Conservation (phyloP, 2,329 filamentous ascomycete genomes). For the Paraphaeosphaeria minitans region DNA sequence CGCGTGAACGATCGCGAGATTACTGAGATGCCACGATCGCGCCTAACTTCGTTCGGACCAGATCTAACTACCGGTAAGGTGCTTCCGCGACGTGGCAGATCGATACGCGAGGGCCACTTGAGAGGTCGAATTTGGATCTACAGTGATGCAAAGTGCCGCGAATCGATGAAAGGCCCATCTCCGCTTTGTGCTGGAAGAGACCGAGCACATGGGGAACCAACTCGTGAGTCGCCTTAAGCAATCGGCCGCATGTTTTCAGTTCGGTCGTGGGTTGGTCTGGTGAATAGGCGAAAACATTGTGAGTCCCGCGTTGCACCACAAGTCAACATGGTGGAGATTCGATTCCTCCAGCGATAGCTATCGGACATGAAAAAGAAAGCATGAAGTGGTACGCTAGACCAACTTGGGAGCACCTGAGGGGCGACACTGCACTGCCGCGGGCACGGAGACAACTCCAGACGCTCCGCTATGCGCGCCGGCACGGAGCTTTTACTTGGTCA, state of each 20-base stretch:
- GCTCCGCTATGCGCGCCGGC: too few relatives aligned
- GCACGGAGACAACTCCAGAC: too few relatives aligned
- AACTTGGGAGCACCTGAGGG: background rate
- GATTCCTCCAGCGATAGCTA: too few relatives aligned
- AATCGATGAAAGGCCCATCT: background rate
- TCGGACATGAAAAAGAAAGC: background rate
- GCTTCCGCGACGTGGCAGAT: background rate
- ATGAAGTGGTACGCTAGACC: background rate
- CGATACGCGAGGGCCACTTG: constrained; percentile 9
- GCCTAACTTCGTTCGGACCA: background rate
- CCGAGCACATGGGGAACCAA: too few relatives aligned
- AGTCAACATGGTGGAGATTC: background rate
- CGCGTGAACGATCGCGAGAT: constrained; percentile 8
- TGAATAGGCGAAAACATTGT: background rate
- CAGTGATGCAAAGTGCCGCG: background rate
- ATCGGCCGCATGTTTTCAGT: background rate
- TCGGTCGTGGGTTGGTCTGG: background rate
- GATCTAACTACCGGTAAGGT: background rate
- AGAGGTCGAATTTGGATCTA: background rate
- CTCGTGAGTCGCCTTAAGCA: too few relatives aligned
- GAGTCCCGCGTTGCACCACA: background rate
- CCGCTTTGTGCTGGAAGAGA: background rate
- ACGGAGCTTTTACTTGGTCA: too few relatives aligned
- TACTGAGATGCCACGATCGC: background rate
- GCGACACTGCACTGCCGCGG: background rate